phyloP scores from a whole-genome alignment of 2,329 filamentous ascomycete species.

The Fusarium kyushuense region DNA sequence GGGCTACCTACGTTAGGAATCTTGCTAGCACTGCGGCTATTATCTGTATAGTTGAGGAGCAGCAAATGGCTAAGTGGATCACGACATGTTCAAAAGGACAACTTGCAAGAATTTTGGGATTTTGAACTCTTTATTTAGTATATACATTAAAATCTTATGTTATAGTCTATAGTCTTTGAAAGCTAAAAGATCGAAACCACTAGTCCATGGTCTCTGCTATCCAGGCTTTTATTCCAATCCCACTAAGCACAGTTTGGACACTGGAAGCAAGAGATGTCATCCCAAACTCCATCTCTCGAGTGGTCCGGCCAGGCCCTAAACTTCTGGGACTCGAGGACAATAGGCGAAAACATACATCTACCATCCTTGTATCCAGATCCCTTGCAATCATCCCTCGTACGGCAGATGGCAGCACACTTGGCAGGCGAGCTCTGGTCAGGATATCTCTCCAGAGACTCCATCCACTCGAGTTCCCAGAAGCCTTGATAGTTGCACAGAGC shows the following conservation, averaged over 20 bases:
- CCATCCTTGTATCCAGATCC: slow-evolving; percentile 13
- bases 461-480: not conserved
- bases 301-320: not conserved
- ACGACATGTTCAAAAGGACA: too few relatives aligned
- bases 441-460: not conserved
- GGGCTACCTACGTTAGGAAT: too few relatives aligned
- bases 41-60: too few relatives aligned
- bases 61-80: too few relatives aligned
- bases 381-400: not conserved
- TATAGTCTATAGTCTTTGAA: not conserved
- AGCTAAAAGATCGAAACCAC: too few relatives aligned
- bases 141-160: not conserved
- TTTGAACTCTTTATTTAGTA: too few relatives aligned
- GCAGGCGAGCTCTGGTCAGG: slow-evolving; percentile 9
- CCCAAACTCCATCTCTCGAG: not conserved
- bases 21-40: too few relatives aligned
- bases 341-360: not conserved
- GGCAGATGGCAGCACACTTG: slow-evolving; percentile 21
- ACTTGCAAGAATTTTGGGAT: too few relatives aligned
- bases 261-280: slow-evolving; percentile 9
- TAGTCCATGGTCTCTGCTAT: too few relatives aligned
- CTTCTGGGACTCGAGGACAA: not conserved
- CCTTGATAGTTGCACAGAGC: slow-evolving; percentile 1
- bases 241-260: slow-evolving; percentile 10
- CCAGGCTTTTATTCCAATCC: too few relatives aligned